Evolutionary conservation across 352 stramenopile genomes (phyloP).

Genomic region (Pythium rishiriense): DNA sequence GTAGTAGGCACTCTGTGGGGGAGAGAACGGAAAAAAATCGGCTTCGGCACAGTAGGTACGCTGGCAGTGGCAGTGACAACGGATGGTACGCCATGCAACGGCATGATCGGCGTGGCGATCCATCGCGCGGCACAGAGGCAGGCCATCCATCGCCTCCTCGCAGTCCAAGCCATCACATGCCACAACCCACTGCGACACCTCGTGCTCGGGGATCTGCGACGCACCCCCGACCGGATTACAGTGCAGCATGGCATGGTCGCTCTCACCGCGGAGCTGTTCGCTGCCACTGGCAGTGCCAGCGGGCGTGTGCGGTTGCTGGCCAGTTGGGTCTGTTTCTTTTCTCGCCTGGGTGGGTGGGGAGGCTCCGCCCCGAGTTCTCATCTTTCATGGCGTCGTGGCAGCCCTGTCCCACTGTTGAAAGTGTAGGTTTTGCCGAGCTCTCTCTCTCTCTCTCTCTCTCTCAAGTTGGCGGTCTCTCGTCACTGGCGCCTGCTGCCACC

Average conservation of each 20-base stretch:
- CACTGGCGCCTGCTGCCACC: not conserved
- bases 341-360: not conserved
- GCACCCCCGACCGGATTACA: not conserved
- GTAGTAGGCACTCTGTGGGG: not conserved
- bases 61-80: not conserved
- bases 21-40: not conserved
- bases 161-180: not conserved
- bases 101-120: conserved; percentile 6
- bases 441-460: conserved; percentile 6
- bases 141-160: conserved; percentile 7
- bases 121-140: not conserved
- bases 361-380: not conserved
- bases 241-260: not conserved
- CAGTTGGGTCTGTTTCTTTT: conserved; percentile 5
- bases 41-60: not conserved
- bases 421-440: conserved; percentile 31
- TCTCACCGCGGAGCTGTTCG: too few species aligned
- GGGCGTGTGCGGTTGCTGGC: not conserved
- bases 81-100: not conserved
- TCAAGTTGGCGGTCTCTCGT: conserved; percentile 11
- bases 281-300: not conserved
- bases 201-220: not conserved
- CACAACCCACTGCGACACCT: not conserved
- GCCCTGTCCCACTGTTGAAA: conserved; percentile 19
- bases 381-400: conserved; percentile 15